Base-by-base conservation (phyloP, 345 rosid genomes). In the Combretum micranthum region DNA sequence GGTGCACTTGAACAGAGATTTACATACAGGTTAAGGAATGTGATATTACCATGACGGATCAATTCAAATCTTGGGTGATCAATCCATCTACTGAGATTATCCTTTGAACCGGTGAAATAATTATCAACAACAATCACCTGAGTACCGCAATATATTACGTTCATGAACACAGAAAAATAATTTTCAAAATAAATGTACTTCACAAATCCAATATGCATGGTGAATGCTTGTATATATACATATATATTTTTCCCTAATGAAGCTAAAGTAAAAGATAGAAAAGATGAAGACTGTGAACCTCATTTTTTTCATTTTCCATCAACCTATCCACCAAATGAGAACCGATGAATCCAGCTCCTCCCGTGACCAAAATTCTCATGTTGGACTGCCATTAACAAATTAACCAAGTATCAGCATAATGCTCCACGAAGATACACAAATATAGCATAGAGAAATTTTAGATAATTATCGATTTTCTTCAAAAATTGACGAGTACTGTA, bases 41-140 rank as follows among this genome's bases (percentile, higher is more conserved):
- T 48, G 54, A 68, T 32, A 74, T 57, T 75, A 92, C 98, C 98
- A 12, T 92, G 98, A 64, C 96, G 97, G 55, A 88, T 86, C 42
- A 92, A 90, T 83, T 92, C 98, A 65, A 92, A 92, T 72, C 97
- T 86, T 6, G 97, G 98, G 69, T 86, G 97, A 61, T 90, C 95
- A 19, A 88, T 86, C 97, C 97, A 88, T 63, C 79, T 92, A 46
- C 60, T 83, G 26, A 88, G 86, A 47, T 92, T 92, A 66, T 88
- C 94, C 73, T 86, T 92, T 4, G 93, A 83, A 60, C 98, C 98
- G 1, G 97, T 88, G 66, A 88, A 92, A 72, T 80, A 86, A 74
- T 92, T 88, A 83, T 92, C 98, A 52, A 70, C 96, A 60, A 92
- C 97, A 56, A 86, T 73, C 42, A 89, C 97, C 98, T 92, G 72